phyloP scores from a whole-genome alignment of 441 rosid genomes.

The Hura crepitans region DNA sequence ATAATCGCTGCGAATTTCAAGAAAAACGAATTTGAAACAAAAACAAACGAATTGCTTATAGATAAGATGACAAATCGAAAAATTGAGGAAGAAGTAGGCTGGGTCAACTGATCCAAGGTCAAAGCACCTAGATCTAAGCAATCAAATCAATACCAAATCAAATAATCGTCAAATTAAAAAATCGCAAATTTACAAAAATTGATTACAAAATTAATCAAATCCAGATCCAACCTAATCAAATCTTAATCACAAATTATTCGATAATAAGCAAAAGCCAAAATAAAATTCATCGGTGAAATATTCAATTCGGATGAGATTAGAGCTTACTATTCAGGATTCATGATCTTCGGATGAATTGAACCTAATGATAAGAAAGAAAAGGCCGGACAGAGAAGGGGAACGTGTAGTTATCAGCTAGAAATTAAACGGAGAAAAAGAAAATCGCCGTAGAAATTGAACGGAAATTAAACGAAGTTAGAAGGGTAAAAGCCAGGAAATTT shows the following conservation, averaged over 20 bases:
- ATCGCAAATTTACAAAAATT: background rate
- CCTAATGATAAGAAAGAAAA: background rate
- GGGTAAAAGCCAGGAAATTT: background rate
- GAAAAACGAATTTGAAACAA: too few relatives aligned
- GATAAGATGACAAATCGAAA: background rate
- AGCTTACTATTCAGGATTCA: constrained; percentile 95
- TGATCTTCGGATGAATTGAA: constrained; percentile 34
- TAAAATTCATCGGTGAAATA: background rate
- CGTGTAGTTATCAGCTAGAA: constrained; percentile 14
- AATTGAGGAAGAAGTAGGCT: background rate
- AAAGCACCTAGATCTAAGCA: constrained; percentile 36
- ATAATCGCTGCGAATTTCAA: constrained; percentile 32
- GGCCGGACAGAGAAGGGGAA: background rate
- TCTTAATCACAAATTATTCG: background rate
- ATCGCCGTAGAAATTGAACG: constrained; percentile 23
- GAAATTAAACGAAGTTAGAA: background rate
- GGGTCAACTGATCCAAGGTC: constrained; percentile 31
- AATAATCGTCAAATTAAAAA: constrained; percentile 8
- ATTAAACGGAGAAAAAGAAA: constrained; percentile 1
- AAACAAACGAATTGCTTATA: too few relatives aligned
- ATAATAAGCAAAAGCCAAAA: background rate
- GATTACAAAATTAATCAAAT: background rate
- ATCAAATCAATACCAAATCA: constrained; percentile 13
- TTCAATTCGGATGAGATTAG: background rate
- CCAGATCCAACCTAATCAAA: constrained; percentile 24